These are phyloP conservation scores for Clavaria fumosa DNA, from an alignment of 768 basidiomycete species.

Conservation along the genomic window DNA sequence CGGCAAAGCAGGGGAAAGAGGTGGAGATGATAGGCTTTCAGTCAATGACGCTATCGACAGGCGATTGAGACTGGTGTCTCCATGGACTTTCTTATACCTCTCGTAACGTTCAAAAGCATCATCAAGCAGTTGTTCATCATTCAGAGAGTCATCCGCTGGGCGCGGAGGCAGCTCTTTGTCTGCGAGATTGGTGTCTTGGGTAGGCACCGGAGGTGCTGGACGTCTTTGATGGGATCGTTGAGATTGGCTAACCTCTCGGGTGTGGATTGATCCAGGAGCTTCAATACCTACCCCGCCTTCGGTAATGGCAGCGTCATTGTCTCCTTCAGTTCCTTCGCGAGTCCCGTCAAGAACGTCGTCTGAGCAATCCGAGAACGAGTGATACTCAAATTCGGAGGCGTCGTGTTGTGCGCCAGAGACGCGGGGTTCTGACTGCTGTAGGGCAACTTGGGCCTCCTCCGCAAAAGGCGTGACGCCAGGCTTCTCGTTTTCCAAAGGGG, in stretches of 20 bases:
- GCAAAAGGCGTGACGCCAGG: no score
- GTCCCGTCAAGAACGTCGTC: slow-evolving; percentile 1
- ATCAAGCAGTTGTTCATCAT: slow-evolving; percentile 37
- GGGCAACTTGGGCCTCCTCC: no score
- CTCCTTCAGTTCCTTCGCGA: slow-evolving; percentile 9
- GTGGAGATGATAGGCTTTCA: slow-evolving; percentile 28
- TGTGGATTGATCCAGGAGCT: slow-evolving; percentile 74
- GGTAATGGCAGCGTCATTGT: slow-evolving; percentile 15
- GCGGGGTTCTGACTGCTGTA: no score
- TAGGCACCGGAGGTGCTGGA: slow-evolving; percentile 38
- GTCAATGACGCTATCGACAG: slow-evolving; percentile 53
- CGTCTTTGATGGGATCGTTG: slow-evolving; percentile 29
- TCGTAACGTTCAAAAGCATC: slow-evolving; percentile 89
- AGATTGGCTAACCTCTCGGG: slow-evolving; percentile 39
- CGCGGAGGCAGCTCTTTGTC: slow-evolving; percentile 40
- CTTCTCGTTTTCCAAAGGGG: no score
- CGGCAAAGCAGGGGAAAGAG: slow-evolving; percentile 11
- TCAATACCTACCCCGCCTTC: slow-evolving; percentile 73
- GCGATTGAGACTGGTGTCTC: slow-evolving; percentile 27
- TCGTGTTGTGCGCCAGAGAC: slow-evolving; percentile 21
- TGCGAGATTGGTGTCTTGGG: slow-evolving; percentile 18
- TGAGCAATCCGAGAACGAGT: slow-evolving; percentile 18
- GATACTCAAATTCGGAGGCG: slow-evolving; percentile 17
- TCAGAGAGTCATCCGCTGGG: slow-evolving; percentile 22
- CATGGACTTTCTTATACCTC: slow-evolving; percentile 48